phyloP scores from a whole-genome alignment of 768 basidiomycete genomes.

The Lactarius tabidus region DNA sequence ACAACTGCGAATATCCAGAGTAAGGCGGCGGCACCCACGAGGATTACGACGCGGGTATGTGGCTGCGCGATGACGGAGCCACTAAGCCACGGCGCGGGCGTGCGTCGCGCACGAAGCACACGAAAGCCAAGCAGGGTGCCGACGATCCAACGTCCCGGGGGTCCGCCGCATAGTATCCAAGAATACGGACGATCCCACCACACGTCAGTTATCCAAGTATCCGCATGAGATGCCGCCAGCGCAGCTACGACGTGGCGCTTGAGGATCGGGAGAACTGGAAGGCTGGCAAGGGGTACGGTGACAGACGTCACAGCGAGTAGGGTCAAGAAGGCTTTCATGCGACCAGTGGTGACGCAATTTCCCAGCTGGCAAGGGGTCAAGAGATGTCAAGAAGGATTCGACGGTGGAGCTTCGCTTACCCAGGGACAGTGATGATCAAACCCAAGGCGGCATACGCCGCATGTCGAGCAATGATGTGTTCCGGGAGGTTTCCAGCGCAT shows the following conservation, averaged over 20 bases:
- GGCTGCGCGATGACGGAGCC: slow-evolving; percentile 22
- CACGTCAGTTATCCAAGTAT: slow-evolving; percentile 17
- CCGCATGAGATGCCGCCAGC: slow-evolving; percentile 22
- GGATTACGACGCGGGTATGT: slow-evolving; percentile 10
- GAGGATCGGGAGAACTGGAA: slow-evolving; percentile 18
- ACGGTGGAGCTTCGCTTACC: slow-evolving; percentile 9
- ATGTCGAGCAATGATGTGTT: slow-evolving; percentile 27
- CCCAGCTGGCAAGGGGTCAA: slow-evolving; percentile 21
- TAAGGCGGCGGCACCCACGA: slow-evolving; percentile 10
- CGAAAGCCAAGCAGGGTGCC: slow-evolving; percentile 25
- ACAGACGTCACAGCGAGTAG: slow-evolving; percentile 25
- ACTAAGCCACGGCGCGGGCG: slow-evolving; percentile 10
- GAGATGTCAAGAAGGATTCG: background rate
- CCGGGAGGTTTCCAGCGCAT: slow-evolving; percentile 27
- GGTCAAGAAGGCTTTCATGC: slow-evolving; percentile 24
- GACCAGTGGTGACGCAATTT: slow-evolving; percentile 25
- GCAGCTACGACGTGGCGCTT: slow-evolving; percentile 18
- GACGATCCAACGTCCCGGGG: slow-evolving; percentile 25
- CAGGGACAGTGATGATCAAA: slow-evolving; percentile 30
- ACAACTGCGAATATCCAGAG: slow-evolving; percentile 24
- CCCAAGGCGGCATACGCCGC: slow-evolving; percentile 27
- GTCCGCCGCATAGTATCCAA: slow-evolving; percentile 27
- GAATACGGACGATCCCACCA: slow-evolving; percentile 28
- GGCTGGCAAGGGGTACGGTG: slow-evolving; percentile 19
- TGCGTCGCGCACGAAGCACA: slow-evolving; percentile 16